Evolutionary conservation across 2,329 filamentous ascomycete genomes (phyloP), one percentile per base, ranked within the genome.

Genomic region (Ophiocordyceps camponoti-floridani): DNA sequence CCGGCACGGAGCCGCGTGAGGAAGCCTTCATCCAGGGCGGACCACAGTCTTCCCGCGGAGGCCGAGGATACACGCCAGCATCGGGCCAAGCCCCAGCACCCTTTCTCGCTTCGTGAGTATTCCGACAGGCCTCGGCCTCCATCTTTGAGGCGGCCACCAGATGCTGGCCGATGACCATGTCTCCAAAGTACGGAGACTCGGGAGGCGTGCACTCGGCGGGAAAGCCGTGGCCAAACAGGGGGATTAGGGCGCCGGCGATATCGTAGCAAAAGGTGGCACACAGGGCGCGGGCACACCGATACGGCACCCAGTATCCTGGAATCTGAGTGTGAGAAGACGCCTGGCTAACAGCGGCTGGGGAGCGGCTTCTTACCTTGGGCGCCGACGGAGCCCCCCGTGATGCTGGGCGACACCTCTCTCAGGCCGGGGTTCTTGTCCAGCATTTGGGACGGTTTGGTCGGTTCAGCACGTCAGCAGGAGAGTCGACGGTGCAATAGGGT

Each of bases 271-370:
- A 96, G 1, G 84, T 95, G 4, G 84, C 75, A 54, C 88, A 93
- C 44, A 98, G 68, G 11, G 86, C 87, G 61, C 75, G 82, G 42
- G 91, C 91, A 52, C 87, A 93, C 37, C 76, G 66, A 54, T 80
- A 96, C 2, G 89, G 89, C 75, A 96, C 86, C 91, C 91, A 98
- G 62, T 96, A 98, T 31, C 91, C 87, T 94, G n/a, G 6, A 12
- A 14, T 27, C 13, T 28, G 31, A 35, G 35, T n/a, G 27, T 23
- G 28, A 33, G 9, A 14, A 6, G 10, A 13, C 9, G 11, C 8
- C n/a, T 16, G 23, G 8, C 4, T 2, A n/a, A 23, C 23, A 23
- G 23, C 23, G 23, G 13, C 18, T 19, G 16, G n/a, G 13, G 13
- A 33, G 30, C 23, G 43, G 31, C 63, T 48, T 48, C 63, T 43